Evolutionary conservation across 108 stramenopile species (phyloP).

Genomic region (Asterionellopsis glacialis): DNA sequence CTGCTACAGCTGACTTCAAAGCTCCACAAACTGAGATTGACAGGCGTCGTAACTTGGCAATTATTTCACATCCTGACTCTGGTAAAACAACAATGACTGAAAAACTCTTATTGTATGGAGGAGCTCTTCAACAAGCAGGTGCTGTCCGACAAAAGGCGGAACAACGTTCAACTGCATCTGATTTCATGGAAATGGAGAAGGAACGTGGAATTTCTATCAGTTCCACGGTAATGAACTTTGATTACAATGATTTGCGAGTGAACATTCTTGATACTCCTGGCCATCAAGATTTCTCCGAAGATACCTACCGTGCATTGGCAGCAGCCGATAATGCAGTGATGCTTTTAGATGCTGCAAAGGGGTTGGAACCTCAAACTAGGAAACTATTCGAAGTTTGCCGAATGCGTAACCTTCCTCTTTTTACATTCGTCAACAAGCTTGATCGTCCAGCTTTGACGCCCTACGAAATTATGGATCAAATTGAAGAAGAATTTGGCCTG

Average conservation of each 20-base stretch:
- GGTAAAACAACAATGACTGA: constrained; percentile 98
- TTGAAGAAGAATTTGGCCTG: constrained; percentile 89
- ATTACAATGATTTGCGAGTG: constrained; percentile 67
- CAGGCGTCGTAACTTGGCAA: constrained; percentile 90
- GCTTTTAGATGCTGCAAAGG: constrained; percentile 94
- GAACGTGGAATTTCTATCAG: constrained; percentile 93
- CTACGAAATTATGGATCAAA: constrained; percentile 95
- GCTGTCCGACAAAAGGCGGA: constrained; percentile 90
- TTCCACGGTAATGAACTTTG: constrained; percentile 90
- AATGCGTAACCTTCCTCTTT: constrained; percentile 60
- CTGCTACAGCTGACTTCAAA: not conserved
- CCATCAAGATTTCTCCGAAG: constrained; percentile 93
- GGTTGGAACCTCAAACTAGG: constrained; percentile 92
- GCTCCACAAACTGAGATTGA: constrained; percentile 69
- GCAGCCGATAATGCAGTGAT: constrained; percentile 96
- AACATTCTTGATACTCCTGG: constrained; percentile 90
- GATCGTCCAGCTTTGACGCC: constrained; percentile 90
- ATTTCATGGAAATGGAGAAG: constrained; percentile 95
- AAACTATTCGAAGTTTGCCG: constrained; percentile 89
- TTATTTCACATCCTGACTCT: constrained; percentile 95
- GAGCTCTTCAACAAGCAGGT: constrained; percentile 93
- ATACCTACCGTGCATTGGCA: constrained; percentile 92
- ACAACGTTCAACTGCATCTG: constrained; percentile 75
- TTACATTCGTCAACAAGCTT: constrained; percentile 96
- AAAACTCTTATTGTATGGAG: constrained; percentile 88